Percentiles rank a stretch among this genome's conserved stretches.
Conservation (phyloP, 169 alveolate species). For the Eimeria praecox region DNA sequence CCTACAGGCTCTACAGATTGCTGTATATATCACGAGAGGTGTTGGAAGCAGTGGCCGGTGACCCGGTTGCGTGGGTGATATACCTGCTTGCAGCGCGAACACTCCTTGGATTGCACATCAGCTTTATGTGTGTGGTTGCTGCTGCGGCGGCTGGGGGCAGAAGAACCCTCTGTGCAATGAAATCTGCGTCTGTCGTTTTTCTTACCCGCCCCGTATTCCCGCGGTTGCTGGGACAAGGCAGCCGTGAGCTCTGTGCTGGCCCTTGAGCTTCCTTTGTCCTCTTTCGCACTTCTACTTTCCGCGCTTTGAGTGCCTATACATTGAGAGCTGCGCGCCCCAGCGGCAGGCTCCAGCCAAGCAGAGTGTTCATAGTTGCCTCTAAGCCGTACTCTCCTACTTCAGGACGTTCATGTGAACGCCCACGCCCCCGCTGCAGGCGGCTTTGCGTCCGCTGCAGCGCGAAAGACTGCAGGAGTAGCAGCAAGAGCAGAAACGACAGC, state of each 20-base stretch:
- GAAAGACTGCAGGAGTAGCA: slow-evolving; percentile 62
- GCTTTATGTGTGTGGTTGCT: slow-evolving; percentile 58
- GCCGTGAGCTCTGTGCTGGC: slow-evolving; percentile 66
- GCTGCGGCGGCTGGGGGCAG: slow-evolving; percentile 55
- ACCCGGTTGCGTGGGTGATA: not conserved
- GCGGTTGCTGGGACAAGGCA: slow-evolving; percentile 73
- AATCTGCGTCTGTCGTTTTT: slow-evolving; percentile 43
- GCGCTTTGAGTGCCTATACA: not conserved
- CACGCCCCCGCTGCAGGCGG: slow-evolving; percentile 81
- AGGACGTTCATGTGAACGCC: slow-evolving; percentile 78
- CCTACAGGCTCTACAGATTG: not conserved
- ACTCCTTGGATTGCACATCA: not conserved
- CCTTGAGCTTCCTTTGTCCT: slow-evolving; percentile 26
- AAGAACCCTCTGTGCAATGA: slow-evolving; percentile 61
- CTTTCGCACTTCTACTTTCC: not conserved
- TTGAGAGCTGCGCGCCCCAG: slow-evolving; percentile 38
- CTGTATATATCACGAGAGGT: not conserved
- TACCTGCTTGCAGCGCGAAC: not conserved
- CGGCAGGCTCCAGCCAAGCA: slow-evolving; percentile 31
- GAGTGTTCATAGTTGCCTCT: not conserved
- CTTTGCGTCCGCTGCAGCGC: slow-evolving; percentile 80
- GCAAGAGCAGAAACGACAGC: not conserved
- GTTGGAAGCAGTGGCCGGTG: not conserved
- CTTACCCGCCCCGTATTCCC: slow-evolving; percentile 50
- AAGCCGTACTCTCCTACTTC: slow-evolving; percentile 16